Evolutionary conservation across 2,329 filamentous ascomycete species (phyloP).

Genomic region (Aspergillus costaricaensis): DNA sequence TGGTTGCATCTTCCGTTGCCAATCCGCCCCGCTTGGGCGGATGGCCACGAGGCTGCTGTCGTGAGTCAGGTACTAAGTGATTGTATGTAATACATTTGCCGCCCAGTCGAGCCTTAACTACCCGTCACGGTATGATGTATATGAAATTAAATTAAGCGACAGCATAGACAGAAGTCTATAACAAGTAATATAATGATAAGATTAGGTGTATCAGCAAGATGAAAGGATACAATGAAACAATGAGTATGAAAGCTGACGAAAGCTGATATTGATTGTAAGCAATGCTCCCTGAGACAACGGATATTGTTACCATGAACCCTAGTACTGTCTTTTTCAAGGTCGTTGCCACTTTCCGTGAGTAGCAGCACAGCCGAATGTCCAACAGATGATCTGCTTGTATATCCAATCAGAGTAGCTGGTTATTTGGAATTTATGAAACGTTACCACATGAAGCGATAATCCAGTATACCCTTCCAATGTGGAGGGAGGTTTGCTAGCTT

Average conservation of each 20-base stretch:
- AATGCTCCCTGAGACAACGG: neutral
- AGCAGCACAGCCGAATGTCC: neutral
- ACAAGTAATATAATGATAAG: no score
- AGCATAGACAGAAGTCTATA: no score
- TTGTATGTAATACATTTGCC: constrained; percentile 17
- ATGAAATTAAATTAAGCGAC: neutral
- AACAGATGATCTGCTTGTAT: neutral
- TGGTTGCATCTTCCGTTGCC: neutral
- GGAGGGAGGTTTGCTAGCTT: neutral
- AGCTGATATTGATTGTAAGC: neutral
- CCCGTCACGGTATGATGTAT: neutral
- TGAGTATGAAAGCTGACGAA: neutral
- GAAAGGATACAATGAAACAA: neutral
- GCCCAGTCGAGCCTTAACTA: neutral
- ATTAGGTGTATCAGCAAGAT: neutral
- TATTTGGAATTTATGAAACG: neutral
- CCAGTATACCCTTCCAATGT: neutral
- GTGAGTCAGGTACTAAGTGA: constrained; percentile 12
- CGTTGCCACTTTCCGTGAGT: neutral
- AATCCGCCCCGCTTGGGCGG: constrained; percentile 23
- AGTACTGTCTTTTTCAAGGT: neutral
- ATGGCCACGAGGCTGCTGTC: constrained; percentile 23
- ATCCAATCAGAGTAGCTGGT: neutral
- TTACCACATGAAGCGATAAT: neutral
- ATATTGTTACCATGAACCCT: neutral